Base-by-base conservation (phyloP, 2,329 filamentous ascomycete genomes). In the Aspergillus persii region DNA sequence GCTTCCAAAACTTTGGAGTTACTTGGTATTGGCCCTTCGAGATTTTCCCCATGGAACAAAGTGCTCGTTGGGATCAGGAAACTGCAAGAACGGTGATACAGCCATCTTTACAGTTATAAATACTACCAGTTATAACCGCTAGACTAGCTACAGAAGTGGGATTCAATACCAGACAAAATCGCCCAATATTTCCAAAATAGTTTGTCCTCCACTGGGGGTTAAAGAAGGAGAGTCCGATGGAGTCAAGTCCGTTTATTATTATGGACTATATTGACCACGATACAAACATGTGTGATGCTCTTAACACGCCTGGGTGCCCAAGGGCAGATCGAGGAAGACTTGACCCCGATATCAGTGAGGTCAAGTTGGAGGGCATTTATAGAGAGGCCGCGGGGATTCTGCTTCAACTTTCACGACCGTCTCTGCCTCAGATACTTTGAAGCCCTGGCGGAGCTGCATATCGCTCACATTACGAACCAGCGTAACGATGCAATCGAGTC, bases 401-500 rank as follows among this genome's bases (percentile, higher is more conserved):
- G 9, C 60, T 65, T n/a, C 53, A 61, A 33, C 59, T 65, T 30
- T 62, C 47, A 15, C 47, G 4, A 3, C 51, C 48, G 7, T 33
- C 51, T 7, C 29, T 60, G 0, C 58, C 57, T 12, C 51, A 31
- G 9, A 36, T 36, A 78, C 69, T 76, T 76, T 50, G 53, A 52
- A 36, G 70, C 69, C 0, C 66, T 81, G 8, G 75, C 79, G 7
- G 72, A 80, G 8, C 73, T 79, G 63, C 76, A 82, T 52, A 65
- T 82, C 3, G 68, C 69, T 30, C 76, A 80, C 50, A 58, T 79
- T 8, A 54, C 58, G 11, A 69, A 71, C 12, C 77, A 80, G 60
- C 71, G 69, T 27, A 79, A 80, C 60, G 70, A 78, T 59, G 71
- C 74, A n/a, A 68, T 76, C 11, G 56, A 69, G 2, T 69, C 68